A percentile compares a stretch with the other conserved stretches of the same genome.
Conservation (phyloP, 2,329 filamentous ascomycete genomes). For the Fusarium tuaranense region DNA sequence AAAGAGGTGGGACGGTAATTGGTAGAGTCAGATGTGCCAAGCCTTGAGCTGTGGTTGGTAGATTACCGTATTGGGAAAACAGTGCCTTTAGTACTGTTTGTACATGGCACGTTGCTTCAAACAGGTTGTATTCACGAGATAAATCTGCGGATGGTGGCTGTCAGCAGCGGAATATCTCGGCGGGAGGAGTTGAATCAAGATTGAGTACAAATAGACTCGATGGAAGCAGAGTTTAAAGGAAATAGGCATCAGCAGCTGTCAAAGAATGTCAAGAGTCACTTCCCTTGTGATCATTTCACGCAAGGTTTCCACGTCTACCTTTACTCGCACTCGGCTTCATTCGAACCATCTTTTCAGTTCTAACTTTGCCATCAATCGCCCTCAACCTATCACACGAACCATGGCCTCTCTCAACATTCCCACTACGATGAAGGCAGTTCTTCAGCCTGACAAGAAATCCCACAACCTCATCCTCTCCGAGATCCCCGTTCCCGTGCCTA, state of each 20-base stretch:
- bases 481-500: constrained; percentile 30
- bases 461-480: constrained; percentile 24
- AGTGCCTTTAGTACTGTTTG: neutral
- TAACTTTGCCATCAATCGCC: neutral
- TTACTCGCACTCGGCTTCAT: neutral
- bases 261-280: neutral
- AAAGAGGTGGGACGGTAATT: neutral
- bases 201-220: neutral
- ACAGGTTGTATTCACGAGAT: neutral
- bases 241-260: neutral
- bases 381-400: neutral
- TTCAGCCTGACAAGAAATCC: constrained; percentile 29
- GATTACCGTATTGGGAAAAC: constrained; percentile 10
- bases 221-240: neutral
- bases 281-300: neutral
- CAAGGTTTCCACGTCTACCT: neutral
- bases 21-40: neutral
- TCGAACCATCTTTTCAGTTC: neutral
- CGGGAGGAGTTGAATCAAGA: too few relatives aligned
- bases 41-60: neutral
- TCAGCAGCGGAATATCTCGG: neutral
- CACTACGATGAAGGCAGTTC: constrained; percentile 24
- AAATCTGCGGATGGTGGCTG: neutral
- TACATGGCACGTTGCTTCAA: neutral
- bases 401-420: constrained; percentile 14